A percentile compares a stretch with the other conserved stretches of the same genome.
These are phyloP conservation scores for Phytophthora ramorum DNA, from an alignment of 352 stramenopile genomes.

Conservation along the genomic window DNA sequence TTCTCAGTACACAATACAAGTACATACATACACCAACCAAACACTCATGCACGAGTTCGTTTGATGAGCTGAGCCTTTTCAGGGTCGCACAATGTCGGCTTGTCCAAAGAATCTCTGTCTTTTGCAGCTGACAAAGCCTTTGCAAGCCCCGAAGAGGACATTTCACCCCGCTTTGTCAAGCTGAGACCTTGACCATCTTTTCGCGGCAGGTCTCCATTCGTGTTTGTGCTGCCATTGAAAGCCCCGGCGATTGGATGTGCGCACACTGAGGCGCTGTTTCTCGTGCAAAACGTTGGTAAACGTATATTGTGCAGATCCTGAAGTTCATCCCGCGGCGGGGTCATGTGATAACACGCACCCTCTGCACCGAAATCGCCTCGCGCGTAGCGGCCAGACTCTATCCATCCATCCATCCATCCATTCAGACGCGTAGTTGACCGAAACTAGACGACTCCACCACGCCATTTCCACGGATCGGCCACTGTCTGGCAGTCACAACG, in stretches of 20 bases:
- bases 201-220: neutral
- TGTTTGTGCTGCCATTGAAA: neutral
- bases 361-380: constrained; percentile 32
- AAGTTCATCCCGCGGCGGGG: constrained; percentile 13
- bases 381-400: constrained; percentile 2
- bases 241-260: constrained; percentile 4
- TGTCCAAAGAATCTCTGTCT: constrained; percentile 1
- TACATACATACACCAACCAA: neutral
- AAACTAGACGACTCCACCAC: neutral
- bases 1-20: constrained; percentile 12
- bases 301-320: constrained; percentile 17
- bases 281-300: constrained; percentile 11
- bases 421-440: neutral
- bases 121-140: neutral
- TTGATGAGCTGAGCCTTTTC: constrained; percentile 14
- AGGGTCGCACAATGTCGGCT: constrained; percentile 1
- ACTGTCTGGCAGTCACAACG: constrained; percentile 17
- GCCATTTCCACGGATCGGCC: neutral
- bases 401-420: neutral
- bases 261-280: constrained; percentile 19
- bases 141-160: neutral
- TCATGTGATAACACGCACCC: constrained; percentile 9
- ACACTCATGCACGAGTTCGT: neutral
- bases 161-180: neutral
- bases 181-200: neutral